These are phyloP conservation scores for Teratosphaeria zuluensis DNA, from an alignment of 2,329 filamentous ascomycete species.

Conservation along the genomic window DNA sequence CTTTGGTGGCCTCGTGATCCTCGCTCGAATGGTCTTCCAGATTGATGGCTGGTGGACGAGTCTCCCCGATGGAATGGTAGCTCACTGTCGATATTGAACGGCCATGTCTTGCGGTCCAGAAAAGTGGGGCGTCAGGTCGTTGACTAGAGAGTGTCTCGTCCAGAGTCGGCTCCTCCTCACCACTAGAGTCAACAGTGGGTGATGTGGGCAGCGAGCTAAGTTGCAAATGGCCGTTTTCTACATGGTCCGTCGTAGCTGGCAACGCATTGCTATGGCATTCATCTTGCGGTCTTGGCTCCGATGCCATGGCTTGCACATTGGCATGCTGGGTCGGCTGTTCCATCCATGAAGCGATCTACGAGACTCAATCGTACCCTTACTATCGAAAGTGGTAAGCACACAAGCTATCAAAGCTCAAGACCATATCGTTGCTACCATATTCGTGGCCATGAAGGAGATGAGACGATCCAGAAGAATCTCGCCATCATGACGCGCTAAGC, in stretches of 20 bases:
- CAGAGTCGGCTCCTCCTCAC: not conserved
- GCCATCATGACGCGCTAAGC: too few relatives aligned
- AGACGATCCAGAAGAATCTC: too few relatives aligned
- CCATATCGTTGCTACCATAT: not conserved
- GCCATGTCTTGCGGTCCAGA: conserved; percentile 31
- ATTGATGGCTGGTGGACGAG: conserved; percentile 39
- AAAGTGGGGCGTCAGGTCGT: conserved; percentile 32
- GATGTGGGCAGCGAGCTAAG: not conserved
- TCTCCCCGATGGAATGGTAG: conserved; percentile 26
- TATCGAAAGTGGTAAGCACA: not conserved
- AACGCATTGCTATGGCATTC: not conserved
- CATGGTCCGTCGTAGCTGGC: not conserved
- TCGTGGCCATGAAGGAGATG: not conserved
- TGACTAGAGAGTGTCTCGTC: not conserved
- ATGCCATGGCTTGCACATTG: not conserved
- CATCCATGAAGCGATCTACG: not conserved
- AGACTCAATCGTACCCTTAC: not conserved
- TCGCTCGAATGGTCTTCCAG: conserved; percentile 57
- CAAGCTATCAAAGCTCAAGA: not conserved
- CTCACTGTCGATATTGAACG: conserved; percentile 27
- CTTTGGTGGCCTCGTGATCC: conserved; percentile 43
- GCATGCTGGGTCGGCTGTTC: not conserved
- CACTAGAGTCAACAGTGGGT: not conserved
- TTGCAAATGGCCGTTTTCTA: conserved; percentile 2
- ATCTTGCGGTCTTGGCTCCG: not conserved